These are phyloP conservation scores for Ophiosphaerella herpotricha DNA, from an alignment of 2,329 filamentous ascomycete genomes.

Conservation along the genomic window DNA sequence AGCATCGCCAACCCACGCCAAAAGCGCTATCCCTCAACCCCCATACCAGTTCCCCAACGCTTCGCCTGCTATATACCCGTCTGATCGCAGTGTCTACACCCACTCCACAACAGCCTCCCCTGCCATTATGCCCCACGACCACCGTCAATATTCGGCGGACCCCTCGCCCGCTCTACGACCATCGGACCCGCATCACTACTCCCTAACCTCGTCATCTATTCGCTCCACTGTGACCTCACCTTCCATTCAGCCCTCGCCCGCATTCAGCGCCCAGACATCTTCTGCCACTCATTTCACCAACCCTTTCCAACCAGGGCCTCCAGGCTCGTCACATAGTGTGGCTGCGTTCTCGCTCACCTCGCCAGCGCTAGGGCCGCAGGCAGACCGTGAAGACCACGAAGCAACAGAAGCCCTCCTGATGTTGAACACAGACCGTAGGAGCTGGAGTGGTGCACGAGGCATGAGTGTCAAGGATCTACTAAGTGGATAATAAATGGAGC, in stretches of 20 bases:
- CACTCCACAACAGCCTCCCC: slow-evolving; percentile 49
- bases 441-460: slow-evolving; percentile 45
- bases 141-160: slow-evolving; percentile 50
- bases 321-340: slow-evolving; percentile 30
- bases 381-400: slow-evolving; percentile 63
- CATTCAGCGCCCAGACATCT: slow-evolving; percentile 49
- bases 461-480: slow-evolving; percentile 56
- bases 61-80: slow-evolving; percentile 44
- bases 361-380: slow-evolving; percentile 42
- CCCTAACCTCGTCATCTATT: slow-evolving; percentile 48
- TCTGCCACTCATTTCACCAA: slow-evolving; percentile 37
- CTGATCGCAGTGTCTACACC: slow-evolving; percentile 42
- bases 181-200: slow-evolving; percentile 55
- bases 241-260: slow-evolving; percentile 40
- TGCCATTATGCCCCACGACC: slow-evolving; percentile 45
- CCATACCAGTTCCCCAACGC: slow-evolving; percentile 33
- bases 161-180: slow-evolving; percentile 47
- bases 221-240: slow-evolving; percentile 43
- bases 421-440: slow-evolving; percentile 78
- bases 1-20: slow-evolving; percentile 33
- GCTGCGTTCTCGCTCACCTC: slow-evolving; percentile 41
- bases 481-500: slow-evolving; percentile 31
- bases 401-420: slow-evolving; percentile 86
- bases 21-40: slow-evolving; percentile 10
- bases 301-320: slow-evolving; percentile 32